phyloP scores from a whole-genome alignment of 2,329 filamentous ascomycete species.

The Colletotrichum sansevieriae region DNA sequence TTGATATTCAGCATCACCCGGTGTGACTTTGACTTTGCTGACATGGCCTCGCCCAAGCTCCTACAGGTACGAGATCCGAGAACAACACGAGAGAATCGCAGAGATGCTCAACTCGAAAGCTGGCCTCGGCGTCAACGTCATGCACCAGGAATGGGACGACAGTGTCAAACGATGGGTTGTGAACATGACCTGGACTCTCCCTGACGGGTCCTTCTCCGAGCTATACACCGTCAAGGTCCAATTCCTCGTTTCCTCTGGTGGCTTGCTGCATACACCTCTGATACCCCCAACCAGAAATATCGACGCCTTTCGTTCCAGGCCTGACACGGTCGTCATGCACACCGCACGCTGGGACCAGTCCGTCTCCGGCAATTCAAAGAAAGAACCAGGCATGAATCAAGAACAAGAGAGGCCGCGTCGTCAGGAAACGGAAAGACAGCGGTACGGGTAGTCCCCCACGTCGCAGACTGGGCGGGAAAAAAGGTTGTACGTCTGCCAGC shows the following conservation, averaged over 20 bases:
- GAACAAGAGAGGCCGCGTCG: constrained; percentile 59
- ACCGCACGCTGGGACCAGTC: constrained; percentile 60
- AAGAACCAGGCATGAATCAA: constrained; percentile 57
- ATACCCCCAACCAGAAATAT: constrained; percentile 57
- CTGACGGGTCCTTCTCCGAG: constrained; percentile 35
- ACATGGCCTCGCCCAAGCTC: no score
- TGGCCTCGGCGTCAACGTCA: constrained; percentile 57
- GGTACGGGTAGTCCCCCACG: constrained; percentile 57
- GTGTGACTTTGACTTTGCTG: no score
- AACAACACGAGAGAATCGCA: constrained; percentile 57
- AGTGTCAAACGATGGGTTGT: constrained; percentile 43
- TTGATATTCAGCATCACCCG: no score
- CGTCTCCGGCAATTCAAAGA: constrained; percentile 55
- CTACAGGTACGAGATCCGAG: constrained; percentile 40
- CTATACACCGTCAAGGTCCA: constrained; percentile 48
- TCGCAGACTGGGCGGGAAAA: constrained; percentile 59
- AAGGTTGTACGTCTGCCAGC: constrained; percentile 67
- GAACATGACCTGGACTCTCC: constrained; percentile 43
- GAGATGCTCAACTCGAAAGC: constrained; percentile 54
- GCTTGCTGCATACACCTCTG: constrained; percentile 47
- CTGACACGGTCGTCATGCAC: constrained; percentile 52
- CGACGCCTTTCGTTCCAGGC: constrained; percentile 39
- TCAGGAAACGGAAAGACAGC: constrained; percentile 64
- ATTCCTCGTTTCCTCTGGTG: constrained; percentile 54
- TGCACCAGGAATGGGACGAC: constrained; percentile 60